Base-by-base conservation (phyloP, 768 basidiomycete species). In the Lactarius sp. region DNA sequence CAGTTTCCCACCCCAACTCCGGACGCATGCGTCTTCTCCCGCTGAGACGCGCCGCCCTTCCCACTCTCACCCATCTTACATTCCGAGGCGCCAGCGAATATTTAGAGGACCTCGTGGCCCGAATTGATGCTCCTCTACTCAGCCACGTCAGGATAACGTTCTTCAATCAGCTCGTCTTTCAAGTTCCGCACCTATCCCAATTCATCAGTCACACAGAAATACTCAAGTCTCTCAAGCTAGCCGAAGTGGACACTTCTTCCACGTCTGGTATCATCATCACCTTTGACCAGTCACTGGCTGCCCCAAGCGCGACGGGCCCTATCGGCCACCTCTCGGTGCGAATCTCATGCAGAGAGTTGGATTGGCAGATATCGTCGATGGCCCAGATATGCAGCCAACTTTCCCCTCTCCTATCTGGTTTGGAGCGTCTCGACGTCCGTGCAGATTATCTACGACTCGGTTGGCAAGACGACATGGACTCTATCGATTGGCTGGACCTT, bases 331-430 rank as follows among this genome's bases (percentile, higher is more conserved):
- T 41, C n/a, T 49, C 31, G 31, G 16, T 34, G 47, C 47, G 54
- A 6, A 16, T 61, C 47, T 22, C 13, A 22, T 27, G 27, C 27
- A 27, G 27, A 27, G 27, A 27, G 27, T 27, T 27, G 27, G 27
- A 27, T 27, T 27, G 60, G 54, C 61, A 56, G 16, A 41, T 56
- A 8, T 56, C 54, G 10, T 50, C 53, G 18, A 49, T 56, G 27
- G 47, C 47, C 13, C 60, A 20, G 31, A 56, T 61, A 49, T 50
- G 37, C n/a, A 9, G n/a, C 20, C 27, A 27, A 3, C 27, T 27
- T 27, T 27, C 27, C 27, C 27, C 27, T 27, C 27, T 27, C 27
- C 27, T 53, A 50, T 41, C 47, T n/a, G n/a, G 39, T 7, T 42
- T 61, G 8, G 13, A 20, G 7, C 60, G 20, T 18, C 47, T 61